phyloP scores from a whole-genome alignment of 441 rosid genomes.

The Pelargonium cotyledonis region DNA sequence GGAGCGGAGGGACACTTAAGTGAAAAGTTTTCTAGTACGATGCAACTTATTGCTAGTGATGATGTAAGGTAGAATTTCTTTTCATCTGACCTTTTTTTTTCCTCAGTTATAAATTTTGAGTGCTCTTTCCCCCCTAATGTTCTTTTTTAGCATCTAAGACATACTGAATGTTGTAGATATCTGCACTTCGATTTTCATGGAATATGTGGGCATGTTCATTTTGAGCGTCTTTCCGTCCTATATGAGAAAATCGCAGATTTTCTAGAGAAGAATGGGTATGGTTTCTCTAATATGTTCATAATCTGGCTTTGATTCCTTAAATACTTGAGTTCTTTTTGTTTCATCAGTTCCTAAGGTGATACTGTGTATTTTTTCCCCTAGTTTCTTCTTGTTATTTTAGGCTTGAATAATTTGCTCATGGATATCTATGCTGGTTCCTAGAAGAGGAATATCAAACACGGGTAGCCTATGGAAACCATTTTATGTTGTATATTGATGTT shows the following conservation, averaged over 20 bases:
- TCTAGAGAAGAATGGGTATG: slow-evolving; percentile 80
- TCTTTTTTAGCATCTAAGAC: slow-evolving; percentile 18
- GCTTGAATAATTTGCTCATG: background rate
- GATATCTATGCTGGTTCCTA: background rate
- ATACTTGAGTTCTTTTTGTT: background rate
- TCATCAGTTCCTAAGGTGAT: slow-evolving; percentile 11
- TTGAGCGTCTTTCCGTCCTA: slow-evolving; percentile 91
- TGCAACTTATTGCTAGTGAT: slow-evolving; percentile 61
- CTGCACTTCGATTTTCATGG: slow-evolving; percentile 91
- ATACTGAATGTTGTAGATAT: slow-evolving; percentile 52
- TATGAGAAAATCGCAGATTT: slow-evolving; percentile 82
- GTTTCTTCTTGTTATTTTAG: background rate
- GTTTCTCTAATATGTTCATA: slow-evolving; percentile 10
- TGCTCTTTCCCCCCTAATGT: background rate
- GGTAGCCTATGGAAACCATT: background rate
- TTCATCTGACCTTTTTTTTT: slow-evolving; percentile 20
- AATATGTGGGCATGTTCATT: slow-evolving; percentile 91
- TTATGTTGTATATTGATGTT: background rate
- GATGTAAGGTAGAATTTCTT: slow-evolving; percentile 74
- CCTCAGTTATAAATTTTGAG: slow-evolving; percentile 6
- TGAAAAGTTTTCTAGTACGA: slow-evolving; percentile 60
- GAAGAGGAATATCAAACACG: background rate
- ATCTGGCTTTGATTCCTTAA: background rate
- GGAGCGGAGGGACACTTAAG: slow-evolving; percentile 89
- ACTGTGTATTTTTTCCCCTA: slow-evolving; percentile 5